Evolutionary conservation across 2,329 filamentous ascomycete species (phyloP), one percentile per base, ranked within the genome.

Genomic region (Xylaria sp.): DNA sequence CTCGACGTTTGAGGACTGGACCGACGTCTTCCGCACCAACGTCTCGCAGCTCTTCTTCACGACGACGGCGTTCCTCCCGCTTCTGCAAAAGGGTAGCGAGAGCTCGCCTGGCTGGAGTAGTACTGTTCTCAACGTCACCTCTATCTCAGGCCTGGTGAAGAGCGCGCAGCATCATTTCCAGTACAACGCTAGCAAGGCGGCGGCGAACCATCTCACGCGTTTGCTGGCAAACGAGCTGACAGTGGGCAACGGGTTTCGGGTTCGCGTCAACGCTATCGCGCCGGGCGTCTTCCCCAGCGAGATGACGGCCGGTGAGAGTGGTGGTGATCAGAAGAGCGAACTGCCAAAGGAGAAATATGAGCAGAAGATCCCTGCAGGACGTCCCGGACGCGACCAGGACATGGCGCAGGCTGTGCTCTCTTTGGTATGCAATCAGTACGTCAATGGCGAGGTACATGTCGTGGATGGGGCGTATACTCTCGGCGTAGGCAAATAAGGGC

Each of bases 181-280:
- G 3, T 92, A 91, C 79, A 88, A 87, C 59, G 84, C 88, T 0
- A 85, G 81, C 69, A 92, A 92, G 79, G 90, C 85, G 0, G 90
- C 89, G 0, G 81, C 90, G 2, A 84, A 88, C 69, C 90, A 92
- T 72, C 78, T 92, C 63, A 89, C 84, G 39, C 83, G 89, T 63
- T 89, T 92, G 76, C 79, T 92, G 12, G 88, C 90, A 0, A 81
- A 83, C 43, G 90, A 92, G 78, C 76, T 91, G 6, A 85, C 86
- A 0, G 85, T 86, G 0, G 81, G 80, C 67, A 83, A 87, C 55
- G 83, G 85, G 23, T 85, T 91, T 68, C 90, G 88, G 77, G 83
- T 87, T 46, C 92, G 93, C 72, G 85, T 91, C 43, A 86, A 94
- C 75, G 88, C 90, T 46, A 92, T 93, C 68, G 92, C 92, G 0